These are phyloP conservation scores for Coemansia sp. DNA, from an alignment of 192 early-diverging fungal genomes.

Conservation along the genomic window DNA sequence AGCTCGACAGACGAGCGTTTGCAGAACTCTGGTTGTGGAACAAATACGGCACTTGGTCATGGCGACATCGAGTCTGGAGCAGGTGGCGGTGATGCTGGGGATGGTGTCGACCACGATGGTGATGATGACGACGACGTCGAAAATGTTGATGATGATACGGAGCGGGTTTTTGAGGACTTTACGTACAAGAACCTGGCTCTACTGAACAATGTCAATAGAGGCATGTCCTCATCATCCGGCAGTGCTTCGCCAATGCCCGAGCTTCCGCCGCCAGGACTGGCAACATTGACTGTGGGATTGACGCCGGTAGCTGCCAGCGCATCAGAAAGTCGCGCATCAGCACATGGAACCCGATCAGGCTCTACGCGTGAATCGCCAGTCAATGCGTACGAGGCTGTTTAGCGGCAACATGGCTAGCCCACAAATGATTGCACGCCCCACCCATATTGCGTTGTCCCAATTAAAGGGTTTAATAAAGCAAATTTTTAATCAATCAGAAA, in stretches of 20 bases:
- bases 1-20: conserved; percentile 48
- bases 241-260: conserved; percentile 30
- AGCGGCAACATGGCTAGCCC: no score
- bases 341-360: conserved; percentile 6
- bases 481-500: no score
- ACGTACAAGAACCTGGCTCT: conserved; percentile 65
- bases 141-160: conserved; percentile 25
- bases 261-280: conserved; percentile 7
- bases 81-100: conserved; percentile 9
- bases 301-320: conserved; percentile 4
- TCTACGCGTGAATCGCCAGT: conserved; percentile 22
- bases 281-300: conserved; percentile 6
- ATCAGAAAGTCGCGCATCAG: conserved; percentile 9
- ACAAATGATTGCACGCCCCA: no score
- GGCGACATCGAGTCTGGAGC: conserved; percentile 20
- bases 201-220: conserved; percentile 64
- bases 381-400: no score
- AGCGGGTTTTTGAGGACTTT: conserved; percentile 62
- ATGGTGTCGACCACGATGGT: background rate
- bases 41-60: background rate
- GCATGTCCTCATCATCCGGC: conserved; percentile 55
- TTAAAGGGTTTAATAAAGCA: no score
- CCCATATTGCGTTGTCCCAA: no score
- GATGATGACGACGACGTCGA: conserved; percentile 14
- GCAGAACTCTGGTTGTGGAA: conserved; percentile 7